phyloP scores from a whole-genome alignment of 2,329 filamentous ascomycete species.

The Calonectria crousiana region DNA sequence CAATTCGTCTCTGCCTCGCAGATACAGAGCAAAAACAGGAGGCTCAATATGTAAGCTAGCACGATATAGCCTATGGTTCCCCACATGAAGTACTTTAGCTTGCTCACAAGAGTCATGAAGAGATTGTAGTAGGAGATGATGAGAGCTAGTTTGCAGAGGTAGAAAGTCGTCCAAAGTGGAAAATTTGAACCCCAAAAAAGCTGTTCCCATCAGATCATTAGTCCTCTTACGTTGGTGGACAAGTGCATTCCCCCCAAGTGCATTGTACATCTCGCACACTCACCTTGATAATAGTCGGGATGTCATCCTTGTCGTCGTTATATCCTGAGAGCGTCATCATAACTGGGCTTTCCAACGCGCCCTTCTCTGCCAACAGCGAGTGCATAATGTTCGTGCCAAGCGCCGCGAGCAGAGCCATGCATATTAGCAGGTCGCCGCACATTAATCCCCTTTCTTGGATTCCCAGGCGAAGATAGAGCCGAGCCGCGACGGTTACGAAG shows the following conservation, averaged over 20 bases:
- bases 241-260: fast-evolving
- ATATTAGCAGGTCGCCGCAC: not conserved
- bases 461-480: not conserved
- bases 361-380: not conserved
- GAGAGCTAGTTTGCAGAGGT: not conserved
- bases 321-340: not conserved
- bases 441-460: not conserved
- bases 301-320: not conserved
- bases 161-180: not conserved
- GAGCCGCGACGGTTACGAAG: not conserved
- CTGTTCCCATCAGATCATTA: not conserved
- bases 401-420: not conserved
- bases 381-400: not conserved
- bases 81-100: not conserved
- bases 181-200: not conserved
- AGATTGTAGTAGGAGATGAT: not conserved
- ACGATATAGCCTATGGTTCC: not conserved
- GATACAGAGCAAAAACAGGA: not conserved
- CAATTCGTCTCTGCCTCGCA: not conserved
- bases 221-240: too few relatives aligned
- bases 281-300: not conserved
- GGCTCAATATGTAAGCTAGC: not conserved
- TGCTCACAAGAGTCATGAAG: not conserved
- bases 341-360: not conserved
- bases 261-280: not conserved